phyloP scores from a whole-genome alignment of 768 basidiomycete genomes.

The Hemileccinum rubropunctum region DNA sequence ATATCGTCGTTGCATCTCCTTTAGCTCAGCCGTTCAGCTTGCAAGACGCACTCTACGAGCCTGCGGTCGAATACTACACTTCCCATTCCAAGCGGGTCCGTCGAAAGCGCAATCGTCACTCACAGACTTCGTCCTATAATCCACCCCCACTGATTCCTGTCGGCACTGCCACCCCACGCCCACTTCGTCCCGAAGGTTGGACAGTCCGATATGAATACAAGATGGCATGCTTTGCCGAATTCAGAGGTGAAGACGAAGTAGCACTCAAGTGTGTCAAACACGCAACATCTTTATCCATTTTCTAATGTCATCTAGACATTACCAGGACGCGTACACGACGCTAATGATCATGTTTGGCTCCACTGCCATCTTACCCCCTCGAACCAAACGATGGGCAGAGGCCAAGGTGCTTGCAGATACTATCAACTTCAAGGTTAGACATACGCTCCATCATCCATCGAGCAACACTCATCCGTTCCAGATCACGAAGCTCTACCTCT shows the following conservation, averaged over 20 bases:
- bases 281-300: constrained; percentile 7
- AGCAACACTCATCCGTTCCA: constrained; percentile 26
- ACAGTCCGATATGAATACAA: constrained; percentile 97
- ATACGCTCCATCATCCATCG: not conserved
- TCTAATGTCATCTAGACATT: constrained; percentile 59
- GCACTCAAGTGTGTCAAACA: constrained; percentile 72
- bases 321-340: constrained; percentile 88
- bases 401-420: constrained; percentile 96
- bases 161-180: constrained; percentile 42
- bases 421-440: constrained; percentile 78
- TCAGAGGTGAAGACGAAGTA: constrained; percentile 88
- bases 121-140: constrained; percentile 53
- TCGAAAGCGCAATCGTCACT: constrained; percentile 82
- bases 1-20: not conserved
- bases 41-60: constrained; percentile 84
- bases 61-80: constrained; percentile 91
- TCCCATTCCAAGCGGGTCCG: constrained; percentile 90
- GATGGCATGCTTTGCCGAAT: constrained; percentile 95
- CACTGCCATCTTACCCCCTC: constrained; percentile 78
- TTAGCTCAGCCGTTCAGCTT: constrained; percentile 45
- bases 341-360: constrained; percentile 88
- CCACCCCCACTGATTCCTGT: constrained; percentile 45
- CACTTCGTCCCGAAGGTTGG: constrained; percentile 86
- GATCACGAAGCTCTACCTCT: constrained; percentile 90
- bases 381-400: constrained; percentile 98